Percentiles rank a stretch among this genome's conserved stretches.
These are phyloP conservation scores for Hypoxylon sp. DNA, from an alignment of 2,329 filamentous ascomycete species.

Conservation along the genomic window DNA sequence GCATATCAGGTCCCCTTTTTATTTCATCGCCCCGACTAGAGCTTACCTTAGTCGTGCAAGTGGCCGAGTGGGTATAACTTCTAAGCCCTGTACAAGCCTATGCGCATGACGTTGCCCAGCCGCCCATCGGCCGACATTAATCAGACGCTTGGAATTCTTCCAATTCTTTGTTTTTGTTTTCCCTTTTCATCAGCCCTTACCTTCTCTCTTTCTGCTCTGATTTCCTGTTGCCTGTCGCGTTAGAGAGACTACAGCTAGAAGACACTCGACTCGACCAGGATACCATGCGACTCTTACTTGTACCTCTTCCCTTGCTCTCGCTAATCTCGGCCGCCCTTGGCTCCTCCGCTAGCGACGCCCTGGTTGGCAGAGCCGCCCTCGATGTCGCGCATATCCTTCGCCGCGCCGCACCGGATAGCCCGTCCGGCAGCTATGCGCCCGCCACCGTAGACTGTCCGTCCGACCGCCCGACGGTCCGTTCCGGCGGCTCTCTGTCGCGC, in stretches of 20 bases:
- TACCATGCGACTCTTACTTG: conserved; percentile 37
- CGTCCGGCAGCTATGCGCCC: conserved; percentile 73
- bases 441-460: conserved; percentile 72
- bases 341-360: conserved; percentile 31
- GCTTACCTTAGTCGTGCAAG: conserved; percentile 22
- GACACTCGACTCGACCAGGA: too few relatives aligned
- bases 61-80: conserved; percentile 16
- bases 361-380: conserved; percentile 11
- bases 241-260: background rate
- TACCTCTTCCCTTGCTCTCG: conserved; percentile 38
- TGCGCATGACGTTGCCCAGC: too few relatives aligned
- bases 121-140: background rate
- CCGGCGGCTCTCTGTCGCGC: conserved; percentile 67
- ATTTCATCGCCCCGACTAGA: background rate
- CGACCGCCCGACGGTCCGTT: conserved; percentile 72
- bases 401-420: conserved; percentile 51
- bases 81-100: conserved; percentile 15
- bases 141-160: too few relatives aligned
- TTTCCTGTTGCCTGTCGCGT: background rate
- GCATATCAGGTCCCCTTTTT: too few relatives aligned
- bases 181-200: background rate
- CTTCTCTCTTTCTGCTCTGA: background rate
- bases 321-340: conserved; percentile 38
- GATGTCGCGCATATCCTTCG: conserved; percentile 23
- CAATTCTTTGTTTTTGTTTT: background rate